A percentile compares a stretch with the other conserved stretches of the same genome.
Conservation (phyloP, 805 yeast species). For the Yarrowia deformans region DNA sequence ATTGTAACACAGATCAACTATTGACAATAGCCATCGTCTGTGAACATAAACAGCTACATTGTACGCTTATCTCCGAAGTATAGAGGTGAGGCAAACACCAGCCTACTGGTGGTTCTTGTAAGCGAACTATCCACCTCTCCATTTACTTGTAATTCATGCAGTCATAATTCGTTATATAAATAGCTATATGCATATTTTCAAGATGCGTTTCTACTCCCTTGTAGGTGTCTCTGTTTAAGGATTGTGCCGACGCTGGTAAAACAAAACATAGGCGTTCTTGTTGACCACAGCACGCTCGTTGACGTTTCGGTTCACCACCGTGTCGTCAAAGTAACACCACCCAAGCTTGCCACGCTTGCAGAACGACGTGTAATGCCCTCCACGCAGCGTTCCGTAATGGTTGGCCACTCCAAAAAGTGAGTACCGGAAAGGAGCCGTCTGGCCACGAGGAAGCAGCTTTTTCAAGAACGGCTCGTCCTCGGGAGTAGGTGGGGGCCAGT, state of each 20-base stretch:
- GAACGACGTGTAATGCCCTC: slow-evolving; percentile 89
- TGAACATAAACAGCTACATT: no score
- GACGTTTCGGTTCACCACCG: slow-evolving; percentile 64
- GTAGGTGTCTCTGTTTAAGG: not conserved
- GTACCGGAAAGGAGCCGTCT: slow-evolving; percentile 79
- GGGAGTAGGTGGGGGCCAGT: slow-evolving; percentile 66
- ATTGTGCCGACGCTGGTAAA: slow-evolving; percentile 54
- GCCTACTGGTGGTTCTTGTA: no score
- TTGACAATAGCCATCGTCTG: no score
- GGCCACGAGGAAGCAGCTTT: slow-evolving; percentile 67
- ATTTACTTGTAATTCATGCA: slow-evolving; percentile 11
- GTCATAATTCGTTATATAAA: slow-evolving; percentile 39
- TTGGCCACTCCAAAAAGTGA: slow-evolving; percentile 80
- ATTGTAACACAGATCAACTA: no score
- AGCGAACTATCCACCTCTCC: no score
- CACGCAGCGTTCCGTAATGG: slow-evolving; percentile 80
- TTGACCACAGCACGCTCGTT: slow-evolving; percentile 63
- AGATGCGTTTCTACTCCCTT: slow-evolving; percentile 4
- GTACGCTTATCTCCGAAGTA: slow-evolving; percentile 5
- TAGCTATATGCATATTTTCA: slow-evolving; percentile 35
- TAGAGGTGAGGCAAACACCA: not conserved
- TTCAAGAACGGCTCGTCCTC: slow-evolving; percentile 57
- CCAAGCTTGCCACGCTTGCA: slow-evolving; percentile 69
- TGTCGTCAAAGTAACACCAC: slow-evolving; percentile 88
- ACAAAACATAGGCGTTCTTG: slow-evolving; percentile 81